These are phyloP conservation scores for Diaporthe destruens DNA, from an alignment of 2,329 filamentous ascomycete species.

Conservation along the genomic window DNA sequence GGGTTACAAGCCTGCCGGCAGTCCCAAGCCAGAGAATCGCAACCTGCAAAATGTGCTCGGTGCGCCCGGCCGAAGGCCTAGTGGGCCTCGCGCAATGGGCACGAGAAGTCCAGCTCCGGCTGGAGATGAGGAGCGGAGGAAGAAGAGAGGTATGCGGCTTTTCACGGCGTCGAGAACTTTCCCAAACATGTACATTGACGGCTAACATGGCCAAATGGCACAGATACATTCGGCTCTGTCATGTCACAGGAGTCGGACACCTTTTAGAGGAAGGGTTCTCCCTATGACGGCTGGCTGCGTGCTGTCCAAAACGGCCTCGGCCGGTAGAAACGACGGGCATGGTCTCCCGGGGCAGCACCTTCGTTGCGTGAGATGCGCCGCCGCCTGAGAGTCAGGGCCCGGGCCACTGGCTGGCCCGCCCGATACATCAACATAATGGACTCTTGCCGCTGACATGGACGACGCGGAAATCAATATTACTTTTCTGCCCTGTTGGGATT, in stretches of 20 bases:
- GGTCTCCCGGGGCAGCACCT: neutral
- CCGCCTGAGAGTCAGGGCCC: constrained; percentile 18
- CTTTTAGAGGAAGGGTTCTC: constrained; percentile 55
- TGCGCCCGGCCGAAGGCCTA: constrained; percentile 66
- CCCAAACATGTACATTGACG: neutral
- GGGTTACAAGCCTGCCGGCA: constrained; percentile 53
- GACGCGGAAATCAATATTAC: constrained; percentile 6
- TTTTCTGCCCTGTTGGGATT: neutral
- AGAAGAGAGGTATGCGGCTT: constrained; percentile 67
- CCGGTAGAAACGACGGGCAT: constrained; percentile 28
- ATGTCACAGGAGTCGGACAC: constrained; percentile 67
- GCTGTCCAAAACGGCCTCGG: constrained; percentile 35
- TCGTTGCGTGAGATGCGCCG: constrained; percentile 12
- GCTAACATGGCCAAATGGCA: constrained; percentile 12
- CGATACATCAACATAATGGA: constrained; percentile 2
- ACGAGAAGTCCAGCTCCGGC: constrained; percentile 60
- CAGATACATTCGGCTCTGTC: constrained; percentile 67
- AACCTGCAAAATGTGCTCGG: constrained; percentile 68
- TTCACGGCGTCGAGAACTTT: constrained; percentile 23
- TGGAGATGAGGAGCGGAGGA: constrained; percentile 57
- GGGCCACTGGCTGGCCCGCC: constrained; percentile 32
- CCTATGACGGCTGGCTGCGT: constrained; percentile 38
- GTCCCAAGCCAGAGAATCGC: constrained; percentile 68
- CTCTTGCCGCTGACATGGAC: constrained; percentile 2
- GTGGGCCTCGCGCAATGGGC: constrained; percentile 72